Base-by-base conservation (phyloP, 768 basidiomycete species). In the Boletus subparvulus region DNA sequence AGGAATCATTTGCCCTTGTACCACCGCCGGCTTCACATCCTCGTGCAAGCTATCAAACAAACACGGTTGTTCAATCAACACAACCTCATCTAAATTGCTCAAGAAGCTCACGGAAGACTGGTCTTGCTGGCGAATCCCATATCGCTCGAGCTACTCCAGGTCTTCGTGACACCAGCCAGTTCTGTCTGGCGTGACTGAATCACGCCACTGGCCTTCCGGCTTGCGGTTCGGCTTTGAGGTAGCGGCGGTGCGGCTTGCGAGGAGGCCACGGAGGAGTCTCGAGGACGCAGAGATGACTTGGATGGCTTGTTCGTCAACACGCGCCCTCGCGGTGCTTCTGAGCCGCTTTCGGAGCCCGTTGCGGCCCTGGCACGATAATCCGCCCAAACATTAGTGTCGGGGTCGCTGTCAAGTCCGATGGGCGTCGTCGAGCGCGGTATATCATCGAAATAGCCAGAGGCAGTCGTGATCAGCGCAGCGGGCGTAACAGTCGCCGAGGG, bases 111-210 rank as follows among this genome's bases (percentile, higher is more conserved):
- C 69, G 26, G 37, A 44, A 59, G 35, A 52, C 52, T 66, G 32
- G 50, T 19, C 42, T 48, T 62, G 42, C 60, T 62, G 21, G 43
- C 53, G 12, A 73, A 52, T 8, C 65, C 64, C 48, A 67, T 54
- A 1, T 64, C 61, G 41, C 63, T 67, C n/a, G 63, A 61, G 45
- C 55, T 65, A 36, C 70, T 69, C 65, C 66, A 72, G 2, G 72
- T 74, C 52, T 65, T 72, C 26, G 68, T 72, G n/a, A 64, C 62
- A n/a, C 63, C 70, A 14, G 68, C 66, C 6, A 71, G 33, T 28
- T 71, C 70, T 14, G 62, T 68, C 52, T 72, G 70, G 17, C 70
- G 70, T 1, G 64, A 17, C 35, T 61, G 65, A 24, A 68, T 44
- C 26, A 56, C 10, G 0, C 64, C 67, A 19, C 70, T 72, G 1